phyloP scores from a whole-genome alignment of 2,329 filamentous ascomycete species.

The Aspergillus sp. region DNA sequence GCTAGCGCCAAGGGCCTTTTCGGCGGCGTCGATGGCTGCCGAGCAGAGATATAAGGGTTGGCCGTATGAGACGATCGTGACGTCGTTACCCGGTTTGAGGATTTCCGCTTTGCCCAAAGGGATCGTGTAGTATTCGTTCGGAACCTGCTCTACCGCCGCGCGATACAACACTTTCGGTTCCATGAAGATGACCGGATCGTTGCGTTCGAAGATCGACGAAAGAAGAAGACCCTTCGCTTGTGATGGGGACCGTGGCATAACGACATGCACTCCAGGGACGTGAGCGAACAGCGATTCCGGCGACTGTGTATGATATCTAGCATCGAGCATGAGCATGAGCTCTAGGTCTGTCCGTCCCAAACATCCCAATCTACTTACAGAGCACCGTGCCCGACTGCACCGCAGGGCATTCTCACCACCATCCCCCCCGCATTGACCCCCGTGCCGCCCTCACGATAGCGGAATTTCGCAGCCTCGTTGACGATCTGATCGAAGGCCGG shows the following conservation, averaged over 20 bases:
- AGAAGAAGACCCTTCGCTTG: conserved; percentile 88
- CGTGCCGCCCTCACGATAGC: conserved; percentile 68
- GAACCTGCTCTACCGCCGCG: conserved; percentile 88
- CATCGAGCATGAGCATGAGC: not conserved
- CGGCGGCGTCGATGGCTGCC: conserved; percentile 71
- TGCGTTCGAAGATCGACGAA: conserved; percentile 68
- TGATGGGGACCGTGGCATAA: conserved; percentile 79
- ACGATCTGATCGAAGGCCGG: conserved; percentile 93
- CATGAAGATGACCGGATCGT: conserved; percentile 89
- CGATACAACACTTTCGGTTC: conserved; percentile 93
- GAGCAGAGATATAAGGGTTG: conserved; percentile 84
- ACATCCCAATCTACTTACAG: conserved; percentile 46
- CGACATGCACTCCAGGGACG: conserved; percentile 78
- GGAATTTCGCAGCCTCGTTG: conserved; percentile 86
- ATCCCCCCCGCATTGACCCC: conserved; percentile 73
- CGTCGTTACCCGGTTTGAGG: conserved; percentile 72
- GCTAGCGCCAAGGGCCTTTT: conserved; percentile 72
- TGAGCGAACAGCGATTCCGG: conserved; percentile 88
- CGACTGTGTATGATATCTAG: conserved; percentile 77
- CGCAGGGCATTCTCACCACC: conserved; percentile 86
- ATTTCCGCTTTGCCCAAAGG: conserved; percentile 84
- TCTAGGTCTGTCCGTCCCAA: no score
- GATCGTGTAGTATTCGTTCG: conserved; percentile 74
- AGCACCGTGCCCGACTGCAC: conserved; percentile 84
- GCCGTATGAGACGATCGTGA: conserved; percentile 86